Evolutionary conservation across 495 filamentous ascomycete genomes (phyloP), one percentile per base, ranked within the genome.

Genomic region (Penicillium cosmopolitanum): DNA sequence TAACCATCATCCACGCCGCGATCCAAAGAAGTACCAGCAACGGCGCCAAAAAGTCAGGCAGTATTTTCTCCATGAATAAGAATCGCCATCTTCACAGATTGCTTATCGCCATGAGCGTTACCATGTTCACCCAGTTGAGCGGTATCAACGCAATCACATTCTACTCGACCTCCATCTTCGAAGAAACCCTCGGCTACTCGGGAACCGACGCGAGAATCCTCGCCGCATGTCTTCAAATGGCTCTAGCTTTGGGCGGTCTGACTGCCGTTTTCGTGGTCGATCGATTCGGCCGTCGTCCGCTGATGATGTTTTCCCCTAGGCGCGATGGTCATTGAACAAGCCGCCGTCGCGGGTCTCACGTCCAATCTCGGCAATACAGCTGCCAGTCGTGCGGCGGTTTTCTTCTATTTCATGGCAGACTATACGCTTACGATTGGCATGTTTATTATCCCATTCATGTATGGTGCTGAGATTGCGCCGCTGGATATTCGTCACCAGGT

Each of bases 401-500:
- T 81, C 42, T 83, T 88, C 62, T 69, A 84, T 28, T 89, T 89
- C 68, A 63, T 84, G 21, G 87, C 84, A 71, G 82, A 82, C 57
- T 82, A 80, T 4, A 87, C 86, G 69, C 87, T 87, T 62, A 83
- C 84, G 0, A 70, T 87, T 48, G 86, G 85, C 40, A 86, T 85
- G 83, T 76, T 87, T 19, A 83, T 84, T 42, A 85, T 86, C 77
- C 80, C 82, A 31, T 85, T 74, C 81, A 75, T 89, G 28, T 89
- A 89, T 61, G 79, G 81, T 13, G 86, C 82, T 56, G 86, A 88
- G 65, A 82, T 88, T 55, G 82, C 86, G 1, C 85, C 84, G 18
- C 70, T 87, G n/a, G 73, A 81, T 8, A 86, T 85, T 61, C 78
- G 87, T 1, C 85, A 83, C 1, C 83, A 84, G 7, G 80, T 85